Evolutionary conservation across 1,139 yeast genomes (phyloP).

Genomic region (Taphrina flavorubra): DNA sequence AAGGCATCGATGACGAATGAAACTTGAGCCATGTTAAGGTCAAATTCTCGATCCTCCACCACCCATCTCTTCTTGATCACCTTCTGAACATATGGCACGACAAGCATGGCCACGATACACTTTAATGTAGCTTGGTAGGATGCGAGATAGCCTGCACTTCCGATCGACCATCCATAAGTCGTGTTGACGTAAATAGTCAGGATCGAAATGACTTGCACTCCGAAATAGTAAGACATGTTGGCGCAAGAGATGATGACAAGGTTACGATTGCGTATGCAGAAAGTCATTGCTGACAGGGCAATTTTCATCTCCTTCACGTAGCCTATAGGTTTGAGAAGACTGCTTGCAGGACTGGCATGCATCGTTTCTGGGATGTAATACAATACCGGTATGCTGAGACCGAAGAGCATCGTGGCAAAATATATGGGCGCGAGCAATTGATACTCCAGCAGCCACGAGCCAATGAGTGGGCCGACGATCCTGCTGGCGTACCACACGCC

Average conservation of each 20-base stretch:
- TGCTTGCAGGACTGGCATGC: not conserved
- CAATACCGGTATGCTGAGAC: not conserved
- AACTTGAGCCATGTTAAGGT: not conserved
- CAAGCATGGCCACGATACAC: not conserved
- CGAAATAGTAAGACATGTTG: conserved; percentile 6
- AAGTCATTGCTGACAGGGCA: conserved; percentile 7
- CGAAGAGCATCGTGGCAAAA: conserved; percentile 9
- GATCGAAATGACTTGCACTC: conserved; percentile 1
- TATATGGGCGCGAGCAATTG: conserved; percentile 9
- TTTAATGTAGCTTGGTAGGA: conserved; percentile 8
- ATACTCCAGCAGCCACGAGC: conserved; percentile 8
- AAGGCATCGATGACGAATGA: conserved; percentile 7
- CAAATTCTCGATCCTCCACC: not conserved
- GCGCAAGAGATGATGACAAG: conserved; percentile 1
- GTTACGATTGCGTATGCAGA: not conserved
- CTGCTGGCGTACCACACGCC: conserved; percentile 16
- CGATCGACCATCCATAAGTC: conserved; percentile 14
- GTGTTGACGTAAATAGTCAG: conserved; percentile 8
- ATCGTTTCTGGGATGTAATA: conserved; percentile 8
- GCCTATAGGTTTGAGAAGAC: not conserved
- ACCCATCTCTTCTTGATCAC: not conserved
- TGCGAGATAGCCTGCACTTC: conserved; percentile 5
- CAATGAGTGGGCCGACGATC: conserved; percentile 4
- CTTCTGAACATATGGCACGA: not conserved
- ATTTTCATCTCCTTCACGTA: conserved; percentile 7